phyloP scores from a whole-genome alignment of 192 early-diverging fungal species.

The Coemansia reversa region DNA sequence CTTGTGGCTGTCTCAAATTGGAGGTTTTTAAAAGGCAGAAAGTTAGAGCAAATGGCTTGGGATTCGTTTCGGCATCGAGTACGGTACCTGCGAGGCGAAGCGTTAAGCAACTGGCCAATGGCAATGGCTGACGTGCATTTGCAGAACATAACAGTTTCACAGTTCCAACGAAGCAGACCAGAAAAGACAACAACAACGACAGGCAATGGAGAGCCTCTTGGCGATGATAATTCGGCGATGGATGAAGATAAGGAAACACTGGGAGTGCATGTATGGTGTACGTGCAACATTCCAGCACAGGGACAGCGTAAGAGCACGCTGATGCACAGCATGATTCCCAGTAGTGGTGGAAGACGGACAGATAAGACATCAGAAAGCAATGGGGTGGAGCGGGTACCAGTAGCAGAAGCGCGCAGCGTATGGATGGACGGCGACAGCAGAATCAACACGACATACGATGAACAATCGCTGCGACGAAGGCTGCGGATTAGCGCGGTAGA shows the following conservation, averaged over 20 bases:
- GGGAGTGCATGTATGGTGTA: conserved; percentile 20
- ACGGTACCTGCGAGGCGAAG: conserved; percentile 25
- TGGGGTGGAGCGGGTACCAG: not conserved
- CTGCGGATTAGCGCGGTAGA: conserved; percentile 3
- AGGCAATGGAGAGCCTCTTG: not conserved
- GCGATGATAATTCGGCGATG: too few species aligned
- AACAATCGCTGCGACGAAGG: not conserved
- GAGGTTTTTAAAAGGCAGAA: not conserved
- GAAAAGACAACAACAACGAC: not conserved
- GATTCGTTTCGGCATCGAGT: conserved; percentile 25
- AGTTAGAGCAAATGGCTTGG: conserved; percentile 11
- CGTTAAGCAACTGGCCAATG: conserved; percentile 15
- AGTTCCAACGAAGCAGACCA: not conserved
- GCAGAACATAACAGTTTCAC: not conserved
- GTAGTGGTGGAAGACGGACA: not conserved
- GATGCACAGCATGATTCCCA: conserved; percentile 9
- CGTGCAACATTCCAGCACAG: conserved; percentile 6
- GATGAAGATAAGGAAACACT: not conserved
- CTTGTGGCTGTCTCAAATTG: not conserved
- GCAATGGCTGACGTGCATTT: conserved; percentile 6
- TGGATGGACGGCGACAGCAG: conserved; percentile 9
- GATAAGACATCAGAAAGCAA: not conserved
- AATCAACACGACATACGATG: not conserved
- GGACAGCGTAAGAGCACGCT: conserved; percentile 12
- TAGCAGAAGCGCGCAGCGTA: conserved; percentile 16